Percentiles rank a stretch among this genome's conserved stretches.
Conservation (phyloP, 2,329 filamentous ascomycete species). For the Colletotrichum cordylinicola region DNA sequence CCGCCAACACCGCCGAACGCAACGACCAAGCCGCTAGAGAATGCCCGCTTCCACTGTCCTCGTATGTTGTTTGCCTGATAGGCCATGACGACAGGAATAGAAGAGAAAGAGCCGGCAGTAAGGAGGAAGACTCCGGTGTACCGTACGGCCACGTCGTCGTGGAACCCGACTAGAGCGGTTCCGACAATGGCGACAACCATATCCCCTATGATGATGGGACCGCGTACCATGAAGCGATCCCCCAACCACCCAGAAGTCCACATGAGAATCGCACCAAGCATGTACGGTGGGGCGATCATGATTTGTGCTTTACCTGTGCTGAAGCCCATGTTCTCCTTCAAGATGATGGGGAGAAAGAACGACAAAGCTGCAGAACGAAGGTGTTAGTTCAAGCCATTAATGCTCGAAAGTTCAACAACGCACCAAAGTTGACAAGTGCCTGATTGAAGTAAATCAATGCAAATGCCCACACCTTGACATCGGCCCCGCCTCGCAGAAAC, state of each 20-base stretch:
- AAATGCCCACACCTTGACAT: constrained; percentile 74
- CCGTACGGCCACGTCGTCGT: constrained; percentile 56
- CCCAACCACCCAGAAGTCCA: constrained; percentile 68
- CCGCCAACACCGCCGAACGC: constrained; percentile 19
- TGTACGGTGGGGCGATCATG: constrained; percentile 63
- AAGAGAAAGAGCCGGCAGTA: constrained; percentile 9
- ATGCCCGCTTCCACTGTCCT: constrained; percentile 23
- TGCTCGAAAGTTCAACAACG: not conserved
- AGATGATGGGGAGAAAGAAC: constrained; percentile 64
- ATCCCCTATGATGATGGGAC: constrained; percentile 68
- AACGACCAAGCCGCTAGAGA: constrained; percentile 20
- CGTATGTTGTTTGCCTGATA: constrained; percentile 24
- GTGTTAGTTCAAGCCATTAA: constrained; percentile 28
- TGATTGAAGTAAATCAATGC: constrained; percentile 45
- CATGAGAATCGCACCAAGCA: constrained; percentile 66
- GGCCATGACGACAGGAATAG: constrained; percentile 14
- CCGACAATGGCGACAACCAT: constrained; percentile 67
- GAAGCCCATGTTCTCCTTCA: constrained; percentile 38
- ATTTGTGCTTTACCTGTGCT: constrained; percentile 49
- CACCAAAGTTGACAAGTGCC: constrained; percentile 14
- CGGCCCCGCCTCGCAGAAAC: constrained; percentile 70
- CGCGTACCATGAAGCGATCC: constrained; percentile 67
- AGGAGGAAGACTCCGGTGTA: constrained; percentile 72
- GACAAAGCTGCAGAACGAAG: constrained; percentile 49
- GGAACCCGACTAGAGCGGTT: constrained; percentile 69